Base-by-base conservation (phyloP, 2,329 filamentous ascomycete species). In the Aureobasidium lini region DNA sequence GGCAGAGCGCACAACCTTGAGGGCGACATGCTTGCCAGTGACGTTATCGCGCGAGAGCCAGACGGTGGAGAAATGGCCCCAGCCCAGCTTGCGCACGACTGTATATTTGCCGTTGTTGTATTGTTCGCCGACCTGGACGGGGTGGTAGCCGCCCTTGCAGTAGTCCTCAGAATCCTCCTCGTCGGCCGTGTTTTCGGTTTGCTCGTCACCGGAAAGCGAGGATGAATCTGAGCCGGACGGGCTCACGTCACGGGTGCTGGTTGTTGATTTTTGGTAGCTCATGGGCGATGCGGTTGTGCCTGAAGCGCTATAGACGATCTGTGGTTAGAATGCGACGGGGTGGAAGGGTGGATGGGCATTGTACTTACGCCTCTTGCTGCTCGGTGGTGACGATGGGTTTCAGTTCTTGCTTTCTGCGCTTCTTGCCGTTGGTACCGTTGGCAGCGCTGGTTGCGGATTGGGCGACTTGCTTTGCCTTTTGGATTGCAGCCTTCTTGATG, bases 141-240 rank as follows among this genome's bases (percentile, higher is more conserved):
- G 94, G 72, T 99, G 94, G 75, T 97, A 99, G 62, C 94, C 94
- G 69, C 94, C 94, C 77, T 97, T 97, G 83, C 93, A 96, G 79
- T 99, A 99, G 75, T 99, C 94, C 76, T 97, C 93, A 49, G 90
- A 96, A 75, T 99, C 94, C 77, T 99, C 94, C 77, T 99, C 94
- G 72, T 97, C 94, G 70, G 92, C 93, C 40, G 93, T 95, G 72
- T 94, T 92, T 69, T 96, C 92, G 74, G 88, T 84, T 67, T 84
- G 82, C 62, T 76, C 77, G 72, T 96, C 92, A 75, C 93, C 91
- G 67, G 84, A 86, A 48, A 89, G 89, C 62, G 86, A 89, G 59
- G 85, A 84, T 44, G 67, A 70, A 57, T 89, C 88, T 56, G 87
- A 87, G 61, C 89, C 88, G 63, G 90, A 93, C 67, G 86, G 81